Evolutionary conservation across 768 basidiomycete species (phyloP).

Genomic region (Lactarius sanguifluus): DNA sequence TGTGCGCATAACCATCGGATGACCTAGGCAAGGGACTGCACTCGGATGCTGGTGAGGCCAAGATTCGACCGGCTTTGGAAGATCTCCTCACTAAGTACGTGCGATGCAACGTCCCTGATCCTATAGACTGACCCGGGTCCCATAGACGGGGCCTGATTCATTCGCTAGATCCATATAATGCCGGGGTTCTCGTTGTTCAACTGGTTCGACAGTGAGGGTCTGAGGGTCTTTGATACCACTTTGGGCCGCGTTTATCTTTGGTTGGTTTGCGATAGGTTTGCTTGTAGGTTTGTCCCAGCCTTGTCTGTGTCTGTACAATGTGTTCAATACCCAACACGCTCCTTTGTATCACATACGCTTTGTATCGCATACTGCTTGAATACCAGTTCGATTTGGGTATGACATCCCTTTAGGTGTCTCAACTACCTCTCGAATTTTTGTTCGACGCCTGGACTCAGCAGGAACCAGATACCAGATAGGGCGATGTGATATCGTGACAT

Average conservation of each 20-base stretch:
- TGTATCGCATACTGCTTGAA: background rate
- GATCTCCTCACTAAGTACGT: slow-evolving; percentile 7
- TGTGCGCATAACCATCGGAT: background rate
- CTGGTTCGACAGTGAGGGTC: background rate
- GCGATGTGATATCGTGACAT: too few species aligned
- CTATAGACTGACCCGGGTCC: background rate
- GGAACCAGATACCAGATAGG: background rate
- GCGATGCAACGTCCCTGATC: background rate
- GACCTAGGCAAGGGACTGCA: slow-evolving; percentile 11
- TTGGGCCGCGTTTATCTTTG: background rate
- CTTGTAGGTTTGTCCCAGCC: too few species aligned
- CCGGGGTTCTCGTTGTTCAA: slow-evolving; percentile 19
- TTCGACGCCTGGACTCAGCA: background rate
- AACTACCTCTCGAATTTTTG: background rate
- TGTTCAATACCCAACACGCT: too few species aligned
- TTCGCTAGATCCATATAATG: slow-evolving; percentile 9
- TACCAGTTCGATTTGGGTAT: background rate
- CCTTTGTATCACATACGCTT: background rate
- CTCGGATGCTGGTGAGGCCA: background rate
- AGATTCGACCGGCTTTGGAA: slow-evolving; percentile 18
- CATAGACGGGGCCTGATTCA: slow-evolving; percentile 5
- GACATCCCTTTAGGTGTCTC: background rate
- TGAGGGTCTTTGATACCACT: background rate
- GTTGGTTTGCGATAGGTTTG: background rate
- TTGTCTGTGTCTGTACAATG: too few species aligned